Evolutionary conservation across 139 green algal species (phyloP), one percentile per base, ranked within the genome.

Genomic region (Chlorella vulgaris): DNA sequence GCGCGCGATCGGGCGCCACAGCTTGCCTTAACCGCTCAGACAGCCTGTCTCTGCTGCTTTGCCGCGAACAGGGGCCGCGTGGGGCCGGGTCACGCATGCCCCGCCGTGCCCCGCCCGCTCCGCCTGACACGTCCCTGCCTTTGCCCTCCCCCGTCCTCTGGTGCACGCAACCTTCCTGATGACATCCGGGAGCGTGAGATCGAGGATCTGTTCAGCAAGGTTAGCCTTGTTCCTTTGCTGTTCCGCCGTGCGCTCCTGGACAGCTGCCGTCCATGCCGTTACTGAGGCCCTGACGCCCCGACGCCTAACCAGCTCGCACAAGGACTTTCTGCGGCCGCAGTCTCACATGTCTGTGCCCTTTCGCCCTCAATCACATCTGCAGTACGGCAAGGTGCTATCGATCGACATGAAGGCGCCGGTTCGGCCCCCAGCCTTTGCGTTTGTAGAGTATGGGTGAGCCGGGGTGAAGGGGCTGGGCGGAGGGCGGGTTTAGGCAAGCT

Each of bases 341-440:
- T 26, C 3, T 8, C 63, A 47, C 31, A 10, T n/a, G 10, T 18
- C 29, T 42, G 31, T 77, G 42, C 2, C 24, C 5, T 8, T 24
- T 15, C 65, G 22, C 38, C 2, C 2, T 38, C 35, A 35, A 42
- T 39, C 24, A 62, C 31, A 7, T 7, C 7, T 74, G 75, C 83
- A 90, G 91, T 98, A 93, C 80, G 95, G 95, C 18, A 77, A 88
- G 18, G 95, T 98, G 53, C 53, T 75, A 28, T 83, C 89, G 36
- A 94, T 98, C 35, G 92, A 98, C 76, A 85, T 98, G 69, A 98
- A 98, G 88, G 88, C 88, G 21, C 94, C 93, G 10, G 86, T 89
- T 0, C 69, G 92, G 1, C 95, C 95, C 21, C 95, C 95, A 19
- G 89, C 85, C 0, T 98, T 95, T 81, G 92, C 91, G 1, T 98